phyloP scores from a whole-genome alignment of 805 yeast species.

The Teunomyces funiuensis region DNA sequence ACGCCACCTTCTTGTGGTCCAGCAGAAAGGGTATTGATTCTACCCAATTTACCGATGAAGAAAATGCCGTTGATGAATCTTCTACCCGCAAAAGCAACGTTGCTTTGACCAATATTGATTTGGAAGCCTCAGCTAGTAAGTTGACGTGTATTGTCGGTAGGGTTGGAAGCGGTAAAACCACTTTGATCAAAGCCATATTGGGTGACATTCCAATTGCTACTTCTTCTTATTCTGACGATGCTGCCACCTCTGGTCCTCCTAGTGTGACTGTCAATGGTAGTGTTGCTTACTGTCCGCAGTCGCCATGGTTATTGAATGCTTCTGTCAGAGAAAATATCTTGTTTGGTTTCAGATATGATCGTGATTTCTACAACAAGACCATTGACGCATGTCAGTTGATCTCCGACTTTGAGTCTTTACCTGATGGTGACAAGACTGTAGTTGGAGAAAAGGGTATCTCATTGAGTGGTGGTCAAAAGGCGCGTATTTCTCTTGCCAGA shows the following conservation, averaged over 20 bases:
- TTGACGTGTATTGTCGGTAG: conserved; percentile 43
- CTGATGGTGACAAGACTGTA: conserved; percentile 42
- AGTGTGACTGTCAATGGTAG: conserved; percentile 27
- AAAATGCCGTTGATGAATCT: conserved; percentile 14
- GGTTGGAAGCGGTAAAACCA: conserved; percentile 43
- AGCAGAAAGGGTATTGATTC: conserved; percentile 7
- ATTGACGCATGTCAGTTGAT: conserved; percentile 38
- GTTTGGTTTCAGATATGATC: conserved; percentile 35
- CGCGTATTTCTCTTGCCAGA: conserved; percentile 41
- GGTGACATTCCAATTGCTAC: conserved; percentile 27
- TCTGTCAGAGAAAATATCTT: conserved; percentile 40
- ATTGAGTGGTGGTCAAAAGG: conserved; percentile 44
- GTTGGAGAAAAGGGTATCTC: conserved; percentile 48
- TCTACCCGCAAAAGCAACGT: conserved; percentile 16
- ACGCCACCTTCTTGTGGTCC: conserved; percentile 37
- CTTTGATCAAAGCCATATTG: conserved; percentile 33
- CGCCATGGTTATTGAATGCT: conserved; percentile 43
- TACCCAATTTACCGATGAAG: conserved; percentile 17
- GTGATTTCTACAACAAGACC: conserved; percentile 30
- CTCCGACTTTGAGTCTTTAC: conserved; percentile 34
- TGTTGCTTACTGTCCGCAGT: conserved; percentile 41
- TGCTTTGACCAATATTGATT: conserved; percentile 34
- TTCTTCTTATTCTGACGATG: conserved; percentile 9
- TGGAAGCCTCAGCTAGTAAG: conserved; percentile 33
- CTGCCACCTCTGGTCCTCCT: conserved; percentile 4